These are phyloP conservation scores for Eucalyptus polyanthemos DNA, from an alignment of 345 rosid species.

Conservation along the genomic window DNA sequence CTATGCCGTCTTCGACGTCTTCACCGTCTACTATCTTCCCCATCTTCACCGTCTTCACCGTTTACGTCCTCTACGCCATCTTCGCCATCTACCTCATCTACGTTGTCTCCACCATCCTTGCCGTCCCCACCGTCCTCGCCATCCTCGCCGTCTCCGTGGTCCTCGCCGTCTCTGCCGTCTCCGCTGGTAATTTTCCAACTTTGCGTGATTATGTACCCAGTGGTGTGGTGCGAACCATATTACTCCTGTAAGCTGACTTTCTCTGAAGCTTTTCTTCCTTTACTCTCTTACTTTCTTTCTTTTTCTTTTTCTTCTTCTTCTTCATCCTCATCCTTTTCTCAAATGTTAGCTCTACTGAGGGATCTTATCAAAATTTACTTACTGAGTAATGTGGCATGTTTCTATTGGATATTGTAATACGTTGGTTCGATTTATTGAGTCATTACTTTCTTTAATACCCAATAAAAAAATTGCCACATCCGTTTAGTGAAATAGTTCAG, in stretches of 20 bases:
- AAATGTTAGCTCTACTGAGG: background rate
- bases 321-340: background rate
- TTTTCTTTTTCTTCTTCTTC: too few species aligned
- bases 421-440: background rate
- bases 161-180: fast-evolving
- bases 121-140: fast-evolving
- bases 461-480: background rate
- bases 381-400: background rate
- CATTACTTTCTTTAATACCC: background rate
- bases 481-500: fast-evolving
- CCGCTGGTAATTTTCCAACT: fast-evolving
- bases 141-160: fast-evolving
- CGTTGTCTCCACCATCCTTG: fast-evolving
- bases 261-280: background rate
- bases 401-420: background rate
- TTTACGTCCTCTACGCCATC: fast-evolving
- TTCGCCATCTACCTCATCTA: fast-evolving
- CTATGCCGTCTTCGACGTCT: too few species aligned
- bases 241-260: background rate
- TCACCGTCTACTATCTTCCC: too few species aligned
- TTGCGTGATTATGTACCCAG: fast-evolving
- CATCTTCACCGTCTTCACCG: too few species aligned
- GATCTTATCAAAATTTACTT: background rate
- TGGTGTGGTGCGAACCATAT: fast-evolving
- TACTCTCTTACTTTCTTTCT: too few species aligned